Evolutionary conservation across 306 rosid species (phyloP), one percentile per base, ranked within the genome.

Genomic region (Sophora flavescens): DNA sequence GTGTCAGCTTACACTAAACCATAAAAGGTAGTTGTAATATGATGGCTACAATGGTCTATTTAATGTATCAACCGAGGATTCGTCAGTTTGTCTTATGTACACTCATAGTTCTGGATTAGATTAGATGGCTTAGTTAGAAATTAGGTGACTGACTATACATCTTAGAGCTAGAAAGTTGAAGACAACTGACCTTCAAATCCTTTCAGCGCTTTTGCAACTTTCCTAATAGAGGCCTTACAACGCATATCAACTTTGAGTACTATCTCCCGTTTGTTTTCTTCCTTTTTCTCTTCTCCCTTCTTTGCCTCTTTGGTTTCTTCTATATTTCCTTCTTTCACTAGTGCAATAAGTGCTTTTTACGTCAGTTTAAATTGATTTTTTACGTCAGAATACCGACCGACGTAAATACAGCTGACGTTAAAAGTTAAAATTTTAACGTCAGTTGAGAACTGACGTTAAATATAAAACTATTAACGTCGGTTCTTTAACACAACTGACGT

Each of bases 181-280:
- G 14, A 30, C 78, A 70, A 75, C 72, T 75, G 16, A 92, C 99
- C 99, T 88, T 92, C 87, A 80, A 92, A 92, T 68, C 98, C 97
- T 83, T 87, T 95, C 68, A 95, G 83, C 44, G 99, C 90, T 83
- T 88, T 82, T 9, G 98, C 96, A 50, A 88, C 91, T 89, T 95
- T 95, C 81, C 96, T 84, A 48, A 96, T 93, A 73, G 97, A 92
- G 14, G 98, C 99, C 87, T 91, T 88, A 82, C 99, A 95, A 78
- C 92, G 99, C 98, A 95, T 95, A 83, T 92, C 96, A 26, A 95
- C 97, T 70, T 95, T 95, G 74, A 95, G 89, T 0, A 95, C 89
- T 64, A 95, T 95, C 82, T 87, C 97, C 38, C 74, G 78, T 17
- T n/a, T n/a, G n/a, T 87, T 74, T 63, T 71, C 84, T 39, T 87